Conservation (phyloP, 2,329 filamentous ascomycete genomes). For the Whalleya microplaca region DNA sequence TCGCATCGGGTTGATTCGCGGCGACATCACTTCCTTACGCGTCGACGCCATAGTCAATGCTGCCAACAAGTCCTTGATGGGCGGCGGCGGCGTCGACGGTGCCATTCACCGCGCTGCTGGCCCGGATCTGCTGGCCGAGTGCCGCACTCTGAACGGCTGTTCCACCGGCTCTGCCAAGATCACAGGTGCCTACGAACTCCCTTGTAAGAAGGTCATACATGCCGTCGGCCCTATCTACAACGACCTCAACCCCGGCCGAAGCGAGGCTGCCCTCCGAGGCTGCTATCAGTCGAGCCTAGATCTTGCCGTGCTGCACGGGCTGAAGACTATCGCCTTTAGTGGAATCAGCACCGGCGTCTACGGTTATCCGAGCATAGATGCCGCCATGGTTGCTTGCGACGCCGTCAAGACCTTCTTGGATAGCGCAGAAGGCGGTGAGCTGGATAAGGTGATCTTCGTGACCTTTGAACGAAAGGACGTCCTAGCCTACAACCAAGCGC, state of each 20-base stretch:
- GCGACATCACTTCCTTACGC: constrained; percentile 80
- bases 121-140: constrained; percentile 68
- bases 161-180: constrained; percentile 80
- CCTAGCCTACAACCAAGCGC: constrained; percentile 66
- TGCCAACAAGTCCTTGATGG: constrained; percentile 76
- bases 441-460: constrained; percentile 83
- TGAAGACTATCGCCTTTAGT: constrained; percentile 79
- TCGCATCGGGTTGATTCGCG: constrained; percentile 70
- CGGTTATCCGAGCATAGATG: constrained; percentile 77
- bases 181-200: constrained; percentile 76
- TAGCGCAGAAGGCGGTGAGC: constrained; percentile 46
- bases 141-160: constrained; percentile 72
- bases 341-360: constrained; percentile 89
- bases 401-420: constrained; percentile 61
- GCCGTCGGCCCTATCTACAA: constrained; percentile 84
- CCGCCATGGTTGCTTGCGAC: constrained; percentile 71
- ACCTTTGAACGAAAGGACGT: constrained; percentile 81
- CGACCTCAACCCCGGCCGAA: constrained; percentile 41
- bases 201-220: constrained; percentile 81
- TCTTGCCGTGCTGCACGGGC: constrained; percentile 68
- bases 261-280: constrained; percentile 53
- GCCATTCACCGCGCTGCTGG: constrained; percentile 88
- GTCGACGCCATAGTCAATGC: constrained; percentile 92
- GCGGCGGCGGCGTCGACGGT: constrained; percentile 89
- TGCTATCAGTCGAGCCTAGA: constrained; percentile 76